These are phyloP conservation scores for Monilinia polystroma DNA, from an alignment of 2,329 filamentous ascomycete species.

Conservation along the genomic window DNA sequence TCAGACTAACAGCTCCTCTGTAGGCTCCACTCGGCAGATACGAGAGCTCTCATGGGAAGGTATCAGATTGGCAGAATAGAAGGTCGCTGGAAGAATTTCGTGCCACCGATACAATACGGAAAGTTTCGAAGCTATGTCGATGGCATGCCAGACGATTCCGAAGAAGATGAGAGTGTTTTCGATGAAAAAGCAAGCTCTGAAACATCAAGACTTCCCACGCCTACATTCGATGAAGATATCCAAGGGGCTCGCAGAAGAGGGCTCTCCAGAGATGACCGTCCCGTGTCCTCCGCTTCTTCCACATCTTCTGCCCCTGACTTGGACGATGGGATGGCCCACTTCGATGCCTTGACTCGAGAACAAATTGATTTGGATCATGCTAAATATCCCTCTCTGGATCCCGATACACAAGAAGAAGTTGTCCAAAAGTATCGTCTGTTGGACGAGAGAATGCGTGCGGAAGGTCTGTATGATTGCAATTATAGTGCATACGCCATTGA, in stretches of 20 bases:
- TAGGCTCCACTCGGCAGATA: slow-evolving; percentile 79
- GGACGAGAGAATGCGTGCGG: slow-evolving; percentile 66
- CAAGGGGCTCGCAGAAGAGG: slow-evolving; percentile 31
- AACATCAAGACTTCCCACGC: slow-evolving; percentile 39
- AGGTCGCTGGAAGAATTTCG: slow-evolving; percentile 81
- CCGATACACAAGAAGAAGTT: slow-evolving; percentile 70
- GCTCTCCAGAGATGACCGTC: slow-evolving; percentile 21
- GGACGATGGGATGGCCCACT: slow-evolving; percentile 59
- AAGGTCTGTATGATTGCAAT: slow-evolving; percentile 80
- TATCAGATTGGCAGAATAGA: slow-evolving; percentile 83
- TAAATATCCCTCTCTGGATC: slow-evolving; percentile 78
- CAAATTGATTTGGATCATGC: slow-evolving; percentile 73
- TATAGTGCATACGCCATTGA: slow-evolving; percentile 80
- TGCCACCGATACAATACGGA: slow-evolving; percentile 89
- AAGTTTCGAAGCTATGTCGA: slow-evolving; percentile 60
- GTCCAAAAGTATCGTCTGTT: slow-evolving; percentile 79
- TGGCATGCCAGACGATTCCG: slow-evolving; percentile 40
- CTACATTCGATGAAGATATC: slow-evolving; percentile 38
- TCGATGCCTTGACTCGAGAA: slow-evolving; percentile 71
- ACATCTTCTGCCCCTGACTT: slow-evolving; percentile 58
- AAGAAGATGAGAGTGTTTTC: slow-evolving; percentile 34
- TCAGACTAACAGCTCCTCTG: slow-evolving; percentile 17
- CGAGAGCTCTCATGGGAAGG: slow-evolving; percentile 69
- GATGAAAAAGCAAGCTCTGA: slow-evolving; percentile 35
- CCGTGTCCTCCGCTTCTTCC: slow-evolving; percentile 48